Conservation (phyloP, 371 early-diverging fungal genomes). For the Actinomortierella wolfii region DNA sequence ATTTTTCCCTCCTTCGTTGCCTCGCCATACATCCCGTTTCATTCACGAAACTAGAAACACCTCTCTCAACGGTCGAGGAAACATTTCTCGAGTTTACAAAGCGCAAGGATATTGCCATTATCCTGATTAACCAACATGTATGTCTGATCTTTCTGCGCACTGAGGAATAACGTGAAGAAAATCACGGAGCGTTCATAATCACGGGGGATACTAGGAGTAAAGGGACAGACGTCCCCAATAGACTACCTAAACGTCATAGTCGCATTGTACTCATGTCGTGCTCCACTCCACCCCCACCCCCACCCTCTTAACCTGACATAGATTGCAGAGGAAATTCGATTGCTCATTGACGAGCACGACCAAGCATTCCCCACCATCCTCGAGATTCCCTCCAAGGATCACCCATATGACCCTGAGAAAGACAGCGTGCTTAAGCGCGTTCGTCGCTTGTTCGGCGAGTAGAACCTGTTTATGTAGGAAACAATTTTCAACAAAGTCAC, state of each 20-base stretch:
- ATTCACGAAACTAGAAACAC: constrained; percentile 57
- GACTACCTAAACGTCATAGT: not conserved
- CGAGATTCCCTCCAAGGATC: constrained; percentile 99
- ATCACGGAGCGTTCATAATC: too few relatives aligned
- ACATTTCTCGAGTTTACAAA: constrained; percentile 85
- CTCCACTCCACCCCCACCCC: not conserved
- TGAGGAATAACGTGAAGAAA: too few relatives aligned
- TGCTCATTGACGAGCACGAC: constrained; percentile 86
- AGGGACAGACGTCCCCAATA: too few relatives aligned
- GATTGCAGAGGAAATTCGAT: constrained; percentile 94
- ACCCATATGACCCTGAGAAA: constrained; percentile 92
- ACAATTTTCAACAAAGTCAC: too few relatives aligned
- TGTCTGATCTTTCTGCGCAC: constrained; percentile 11
- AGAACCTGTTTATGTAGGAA: constrained; percentile 4
- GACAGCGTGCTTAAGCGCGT: constrained; percentile 97
- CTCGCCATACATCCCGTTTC: too few relatives aligned
- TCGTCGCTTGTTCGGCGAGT: constrained; percentile 79
- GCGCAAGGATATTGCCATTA: constrained; percentile 97
- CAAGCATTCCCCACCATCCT: constrained; percentile 96
- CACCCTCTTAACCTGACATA: constrained; percentile 24
- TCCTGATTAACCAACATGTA: constrained; percentile 97
- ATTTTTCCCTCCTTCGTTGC: too few relatives aligned
- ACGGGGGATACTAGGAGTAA: too few relatives aligned
- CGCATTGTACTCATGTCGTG: not conserved
- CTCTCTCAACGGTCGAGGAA: constrained; percentile 89